Base-by-base conservation (phyloP, 2,329 filamentous ascomycete species). In the Hypoxylon sp. region DNA sequence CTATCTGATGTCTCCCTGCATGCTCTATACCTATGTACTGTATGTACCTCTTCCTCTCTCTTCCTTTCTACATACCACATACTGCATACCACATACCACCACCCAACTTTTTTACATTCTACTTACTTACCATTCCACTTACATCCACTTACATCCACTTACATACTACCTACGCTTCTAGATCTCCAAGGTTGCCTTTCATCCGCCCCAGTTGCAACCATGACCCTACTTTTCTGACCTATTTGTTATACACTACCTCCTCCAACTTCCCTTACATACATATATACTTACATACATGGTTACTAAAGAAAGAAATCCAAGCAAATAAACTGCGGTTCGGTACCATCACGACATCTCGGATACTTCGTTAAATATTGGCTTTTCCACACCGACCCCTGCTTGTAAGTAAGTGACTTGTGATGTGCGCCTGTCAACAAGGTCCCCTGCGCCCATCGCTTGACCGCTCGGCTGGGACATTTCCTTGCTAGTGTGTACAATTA, bases 391-490 rank as follows among this genome's bases (percentile, higher is more conserved):
- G 35, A 67, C 44, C 63, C 67, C 59, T 70, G 67, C 52, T 52
- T 57, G 42, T 51, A 63, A 42, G 63, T 67, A 39, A 65, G 63
- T 66, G 39, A 24, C 29, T 60, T 31, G 29, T 31, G 56, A 60
- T 60, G 46, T 52, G 55, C 44, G 35, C 52, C 52, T 67, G 57
- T 68, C 61, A 67, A 63, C 50, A 50, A 61, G 54, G 53, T 39
- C 33, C 59, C 62, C 61, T 70, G 64, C 62, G 67, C 70, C 64
- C 70, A 69, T 51, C 65, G 67, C 67, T 68, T 70, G 70, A 72
- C 70, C 70, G 70, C 65, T 64, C 51, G 19, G 53, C 70, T 68
- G 68, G 70, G 63, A 67, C 48, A 58, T 57, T 56, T 47, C 61
- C 60, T 55, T 63, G 54, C 50, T 68, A 66, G 58, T 47, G 53